A percentile compares a stretch with the other conserved stretches of the same genome.
Conservation (phyloP, 139 green algal genomes). For the Diplosphaera chodatii region DNA sequence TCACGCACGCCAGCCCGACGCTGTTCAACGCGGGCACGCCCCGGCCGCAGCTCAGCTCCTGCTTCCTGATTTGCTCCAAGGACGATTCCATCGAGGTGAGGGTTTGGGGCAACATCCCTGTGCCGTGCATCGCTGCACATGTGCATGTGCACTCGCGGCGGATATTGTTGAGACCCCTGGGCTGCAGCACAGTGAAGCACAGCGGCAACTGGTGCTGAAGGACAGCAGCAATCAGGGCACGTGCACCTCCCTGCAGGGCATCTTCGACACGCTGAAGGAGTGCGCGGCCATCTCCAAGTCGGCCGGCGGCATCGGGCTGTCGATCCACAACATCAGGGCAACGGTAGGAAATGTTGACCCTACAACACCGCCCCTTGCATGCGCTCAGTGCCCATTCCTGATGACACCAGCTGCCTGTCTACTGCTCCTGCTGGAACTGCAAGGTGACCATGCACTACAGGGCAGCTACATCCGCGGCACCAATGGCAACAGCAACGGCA, state of each 20-base stretch:
- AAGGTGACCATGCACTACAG: not conserved
- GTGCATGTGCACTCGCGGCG: too few relatives aligned
- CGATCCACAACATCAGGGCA: conserved; percentile 93
- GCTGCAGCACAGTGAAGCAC: too few relatives aligned
- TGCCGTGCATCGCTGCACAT: too few relatives aligned
- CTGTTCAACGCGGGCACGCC: conserved; percentile 98
- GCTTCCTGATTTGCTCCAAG: conserved; percentile 97
- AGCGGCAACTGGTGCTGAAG: too few relatives aligned
- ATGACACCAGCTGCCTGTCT: too few relatives aligned
- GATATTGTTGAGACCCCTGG: too few relatives aligned
- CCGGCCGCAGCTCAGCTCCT: conserved; percentile 85
- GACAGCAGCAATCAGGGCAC: too few relatives aligned
- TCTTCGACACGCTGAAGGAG: conserved; percentile 99
- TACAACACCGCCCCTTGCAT: too few relatives aligned
- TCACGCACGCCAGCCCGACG: conserved; percentile 96
- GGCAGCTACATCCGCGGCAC: conserved; percentile 97
- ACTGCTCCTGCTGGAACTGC: too few relatives aligned
- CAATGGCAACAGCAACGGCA: conserved; percentile 96
- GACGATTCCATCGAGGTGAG: conserved; percentile 84
- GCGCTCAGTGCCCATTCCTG: too few relatives aligned
- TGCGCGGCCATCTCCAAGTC: conserved; percentile 96
- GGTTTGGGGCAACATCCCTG: too few relatives aligned
- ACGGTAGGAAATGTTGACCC: too few relatives aligned
- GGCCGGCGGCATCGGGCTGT: conserved; percentile 92
- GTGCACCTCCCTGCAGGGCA: conserved; percentile 48